Conservation (phyloP, 306 rosid species). For the Herpetospermum pedunculosum region DNA sequence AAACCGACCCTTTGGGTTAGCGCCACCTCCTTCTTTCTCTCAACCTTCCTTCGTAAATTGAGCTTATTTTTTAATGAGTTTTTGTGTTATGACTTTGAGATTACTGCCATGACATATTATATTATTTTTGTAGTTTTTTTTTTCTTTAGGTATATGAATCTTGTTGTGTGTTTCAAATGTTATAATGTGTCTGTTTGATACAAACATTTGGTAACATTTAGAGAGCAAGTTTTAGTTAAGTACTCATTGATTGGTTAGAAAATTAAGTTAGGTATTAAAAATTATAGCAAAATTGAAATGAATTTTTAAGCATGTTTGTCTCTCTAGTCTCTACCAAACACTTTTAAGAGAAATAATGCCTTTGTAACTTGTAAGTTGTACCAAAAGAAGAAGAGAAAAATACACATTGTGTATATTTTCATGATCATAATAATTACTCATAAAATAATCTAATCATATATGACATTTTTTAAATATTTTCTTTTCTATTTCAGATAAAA, state of each 20-base stretch:
- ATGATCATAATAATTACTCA: neutral
- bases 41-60: no score
- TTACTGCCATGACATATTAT: no score
- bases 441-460: neutral
- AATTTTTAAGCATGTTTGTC: neutral
- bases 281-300: neutral
- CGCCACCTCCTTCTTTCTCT: no score
- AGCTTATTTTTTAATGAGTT: no score
- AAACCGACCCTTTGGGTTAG: no score
- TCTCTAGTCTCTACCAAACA: neutral
- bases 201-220: neutral
- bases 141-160: neutral
- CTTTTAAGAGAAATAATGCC: neutral
- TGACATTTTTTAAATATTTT: neutral
- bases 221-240: neutral
- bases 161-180: neutral
- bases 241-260: neutral
- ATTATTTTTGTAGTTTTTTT: neutral
- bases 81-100: no score
- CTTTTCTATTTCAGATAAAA: no score
- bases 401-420: neutral
- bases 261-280: neutral
- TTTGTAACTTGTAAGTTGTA: neutral
- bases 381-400: neutral
- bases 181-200: neutral